Base-by-base conservation (phyloP, 768 basidiomycete genomes). In the Phylloporus sp. region DNA sequence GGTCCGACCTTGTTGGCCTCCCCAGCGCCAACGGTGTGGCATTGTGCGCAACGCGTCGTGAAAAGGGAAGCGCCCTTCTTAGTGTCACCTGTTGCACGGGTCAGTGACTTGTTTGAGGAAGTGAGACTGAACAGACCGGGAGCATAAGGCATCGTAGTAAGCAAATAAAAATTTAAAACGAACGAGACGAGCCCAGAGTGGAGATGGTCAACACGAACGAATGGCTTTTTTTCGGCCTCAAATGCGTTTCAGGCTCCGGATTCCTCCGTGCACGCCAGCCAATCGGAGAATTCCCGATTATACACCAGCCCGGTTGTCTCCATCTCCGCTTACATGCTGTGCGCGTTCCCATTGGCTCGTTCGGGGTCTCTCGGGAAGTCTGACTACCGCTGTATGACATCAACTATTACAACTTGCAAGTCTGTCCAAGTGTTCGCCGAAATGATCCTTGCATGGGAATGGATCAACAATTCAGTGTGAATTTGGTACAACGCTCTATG, bases 41-140 rank as follows among this genome's bases (percentile, higher is more conserved):
- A 97, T 69, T 97, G 92, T 36, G 88, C 86, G 65, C 90, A 94
- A 52, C 94, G 88, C 54, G 93, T 94, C 79, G 94, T 95, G 87
- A 97, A 97, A 71, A 97, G 87, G 67, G 78, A 75, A 68, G 95
- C 94, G 73, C 95, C 95, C 81, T 95, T 97, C 50, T 64, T 63
- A 65, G 87, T 71, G 76, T 97, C 91, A 84, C 95, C 95, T 81
- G 38, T 47, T 26, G 1, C 10, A 32, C 1, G 9, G n/a, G 52
- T 61, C n/a, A 58, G 8, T 8, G n/a, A 13, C 38, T n/a, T 44
- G 57, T 31, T n/a, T 27, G 15, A 24, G 11, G n/a, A n/a, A 20
- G 28, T 23, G 6, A 1, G 1, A 22, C 28, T 4, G 24, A 22
- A 65, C 77, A 9, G 13, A 78, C 78, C 78, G 46, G 70, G 18